phyloP scores from a whole-genome alignment of 257 asterid genomes.

The Cordia subcordata region DNA sequence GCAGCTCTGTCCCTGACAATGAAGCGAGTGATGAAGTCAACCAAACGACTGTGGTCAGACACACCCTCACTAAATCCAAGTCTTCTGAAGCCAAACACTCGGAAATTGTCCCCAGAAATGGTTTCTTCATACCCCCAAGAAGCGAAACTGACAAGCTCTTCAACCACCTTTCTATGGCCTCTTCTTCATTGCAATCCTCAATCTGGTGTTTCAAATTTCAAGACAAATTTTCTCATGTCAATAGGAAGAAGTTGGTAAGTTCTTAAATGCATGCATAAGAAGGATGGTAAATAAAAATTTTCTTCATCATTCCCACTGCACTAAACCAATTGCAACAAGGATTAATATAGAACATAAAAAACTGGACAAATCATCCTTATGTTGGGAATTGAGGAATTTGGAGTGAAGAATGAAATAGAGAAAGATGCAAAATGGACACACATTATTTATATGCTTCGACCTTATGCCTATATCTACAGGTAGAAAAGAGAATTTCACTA shows the following conservation, averaged over 20 bases:
- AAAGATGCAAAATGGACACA: too few relatives aligned
- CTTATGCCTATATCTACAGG: too few relatives aligned
- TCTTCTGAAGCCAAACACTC: slow-evolving; percentile 50
- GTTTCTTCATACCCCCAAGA: slow-evolving; percentile 49
- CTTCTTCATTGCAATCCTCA: slow-evolving; percentile 49
- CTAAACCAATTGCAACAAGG: neutral
- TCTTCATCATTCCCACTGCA: neutral
- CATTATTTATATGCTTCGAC: too few relatives aligned
- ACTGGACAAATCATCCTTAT: too few relatives aligned
- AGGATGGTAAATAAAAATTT: neutral
- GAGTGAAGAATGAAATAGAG: too few relatives aligned
- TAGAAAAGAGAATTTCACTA: too few relatives aligned
- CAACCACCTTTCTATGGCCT: slow-evolving; percentile 59
- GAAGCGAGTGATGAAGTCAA: slow-evolving; percentile 58
- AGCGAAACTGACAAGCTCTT: slow-evolving; percentile 45
- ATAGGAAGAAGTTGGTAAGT: neutral
- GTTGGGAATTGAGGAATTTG: too few relatives aligned
- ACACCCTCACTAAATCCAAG: slow-evolving; percentile 49
- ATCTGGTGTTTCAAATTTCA: slow-evolving; percentile 20
- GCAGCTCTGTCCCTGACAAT: slow-evolving; percentile 33
- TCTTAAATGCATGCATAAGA: neutral
- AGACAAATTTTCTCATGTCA: neutral
- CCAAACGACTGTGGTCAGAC: slow-evolving; percentile 72
- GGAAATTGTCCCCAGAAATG: slow-evolving; percentile 51
- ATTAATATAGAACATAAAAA: too few relatives aligned